phyloP scores from a whole-genome alignment of 2,329 filamentous ascomycete genomes.

The Verticillium nonalfalfae region DNA sequence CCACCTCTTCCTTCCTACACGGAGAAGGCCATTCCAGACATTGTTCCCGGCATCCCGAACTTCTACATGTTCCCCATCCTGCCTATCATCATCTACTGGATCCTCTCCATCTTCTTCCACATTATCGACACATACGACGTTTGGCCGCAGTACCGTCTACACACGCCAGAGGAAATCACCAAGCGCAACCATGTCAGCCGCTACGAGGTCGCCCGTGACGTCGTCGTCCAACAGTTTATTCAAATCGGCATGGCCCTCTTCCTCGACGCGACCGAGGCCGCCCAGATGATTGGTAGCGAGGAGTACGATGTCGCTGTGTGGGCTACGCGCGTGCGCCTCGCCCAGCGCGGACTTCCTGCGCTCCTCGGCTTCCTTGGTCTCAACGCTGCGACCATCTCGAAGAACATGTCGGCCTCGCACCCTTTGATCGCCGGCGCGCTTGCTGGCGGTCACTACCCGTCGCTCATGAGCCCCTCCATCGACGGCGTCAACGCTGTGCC shows the following conservation, averaged over 20 bases:
- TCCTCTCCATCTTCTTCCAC: constrained; percentile 80
- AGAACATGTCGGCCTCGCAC: constrained; percentile 64
- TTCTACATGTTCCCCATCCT: constrained; percentile 69
- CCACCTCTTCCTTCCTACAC: constrained; percentile 84
- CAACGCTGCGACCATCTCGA: constrained; percentile 68
- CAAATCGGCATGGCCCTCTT: constrained; percentile 68
- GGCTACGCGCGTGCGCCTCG: constrained; percentile 74
- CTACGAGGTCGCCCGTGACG: constrained; percentile 83
- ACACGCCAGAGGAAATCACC: constrained; percentile 86
- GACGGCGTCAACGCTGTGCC: constrained; percentile 50
- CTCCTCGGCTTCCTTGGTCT: constrained; percentile 68
- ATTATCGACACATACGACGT: constrained; percentile 77
- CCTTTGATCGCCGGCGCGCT: constrained; percentile 70
- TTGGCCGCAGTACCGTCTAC: constrained; percentile 85
- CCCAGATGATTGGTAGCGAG: constrained; percentile 69
- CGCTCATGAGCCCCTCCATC: constrained; percentile 53
- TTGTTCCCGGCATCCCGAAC: constrained; percentile 76
- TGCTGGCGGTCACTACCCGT: constrained; percentile 75
- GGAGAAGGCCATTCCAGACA: constrained; percentile 60
- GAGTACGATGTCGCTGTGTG: constrained; percentile 85
- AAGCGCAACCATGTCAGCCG: constrained; percentile 83
- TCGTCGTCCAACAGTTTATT: constrained; percentile 84
- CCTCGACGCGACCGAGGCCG: constrained; percentile 66
- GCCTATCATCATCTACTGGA: constrained; percentile 85
- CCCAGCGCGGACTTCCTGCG: constrained; percentile 70